These are phyloP conservation scores for Aspergillus baeticus DNA, from an alignment of 495 filamentous ascomycete genomes.

Conservation along the genomic window DNA sequence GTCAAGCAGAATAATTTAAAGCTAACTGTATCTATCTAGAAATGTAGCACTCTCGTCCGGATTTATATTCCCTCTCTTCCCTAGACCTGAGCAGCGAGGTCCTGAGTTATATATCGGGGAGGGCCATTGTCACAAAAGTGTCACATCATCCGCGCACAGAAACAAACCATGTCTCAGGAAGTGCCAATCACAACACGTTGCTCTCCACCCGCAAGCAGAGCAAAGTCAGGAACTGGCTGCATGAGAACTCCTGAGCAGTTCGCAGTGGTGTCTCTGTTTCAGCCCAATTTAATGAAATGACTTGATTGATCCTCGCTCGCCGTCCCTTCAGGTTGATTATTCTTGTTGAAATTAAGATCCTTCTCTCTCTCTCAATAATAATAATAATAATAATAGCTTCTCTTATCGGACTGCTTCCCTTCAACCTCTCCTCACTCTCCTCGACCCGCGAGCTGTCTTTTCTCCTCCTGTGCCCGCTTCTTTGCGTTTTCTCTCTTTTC, in stretches of 20 bases:
- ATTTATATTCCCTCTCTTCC: background rate
- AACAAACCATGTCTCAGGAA: conserved; percentile 42
- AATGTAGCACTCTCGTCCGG: background rate
- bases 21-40: too few relatives aligned
- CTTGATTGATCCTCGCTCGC: background rate
- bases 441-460: conserved; percentile 5
- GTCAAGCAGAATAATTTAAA: too few relatives aligned
- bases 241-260: background rate
- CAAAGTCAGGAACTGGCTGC: background rate
- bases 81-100: background rate
- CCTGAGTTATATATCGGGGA: background rate
- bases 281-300: conserved; percentile 11
- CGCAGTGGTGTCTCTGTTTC: conserved; percentile 11
- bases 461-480: conserved; percentile 6
- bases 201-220: conserved; percentile 13
- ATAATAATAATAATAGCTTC: conserved; percentile 2
- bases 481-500: conserved; percentile 10
- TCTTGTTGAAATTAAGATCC: background rate
- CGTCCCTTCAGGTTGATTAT: conserved; percentile 13
- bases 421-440: conserved; percentile 1
- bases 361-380: background rate
- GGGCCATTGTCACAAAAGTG: conserved; percentile 21
- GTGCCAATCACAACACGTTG: conserved; percentile 23
- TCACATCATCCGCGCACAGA: conserved; percentile 28
- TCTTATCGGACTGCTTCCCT: background rate